phyloP scores from a whole-genome alignment of 2,329 filamentous ascomycete species.

The Claviceps sp. region DNA sequence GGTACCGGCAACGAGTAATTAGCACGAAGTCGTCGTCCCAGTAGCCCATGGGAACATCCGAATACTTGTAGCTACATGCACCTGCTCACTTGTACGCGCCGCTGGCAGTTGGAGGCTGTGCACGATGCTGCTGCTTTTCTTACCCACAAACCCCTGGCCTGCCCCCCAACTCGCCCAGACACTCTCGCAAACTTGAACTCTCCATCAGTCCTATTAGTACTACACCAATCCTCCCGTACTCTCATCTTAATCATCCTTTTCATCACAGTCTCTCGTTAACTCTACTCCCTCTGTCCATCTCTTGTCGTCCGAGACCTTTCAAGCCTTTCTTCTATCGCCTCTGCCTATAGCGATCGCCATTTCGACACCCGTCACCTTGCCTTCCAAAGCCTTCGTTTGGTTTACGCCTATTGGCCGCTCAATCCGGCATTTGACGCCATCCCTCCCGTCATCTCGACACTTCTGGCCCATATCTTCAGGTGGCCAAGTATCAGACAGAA shows the following conservation, averaged over 20 bases:
- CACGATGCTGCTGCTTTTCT: neutral
- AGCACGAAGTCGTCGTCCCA: too few species aligned
- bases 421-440: neutral
- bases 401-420: too few species aligned
- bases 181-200: neutral
- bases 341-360: neutral
- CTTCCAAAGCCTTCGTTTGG: neutral
- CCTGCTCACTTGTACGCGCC: neutral
- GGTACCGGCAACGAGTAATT: too few species aligned
- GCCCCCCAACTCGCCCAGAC: neutral
- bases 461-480: neutral
- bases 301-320: neutral
- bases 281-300: neutral
- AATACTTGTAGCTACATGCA: neutral
- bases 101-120: neutral
- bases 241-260: neutral
- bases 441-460: neutral
- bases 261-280: conserved; percentile 5
- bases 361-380: too few species aligned
- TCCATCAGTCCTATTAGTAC: neutral
- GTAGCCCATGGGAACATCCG: neutral
- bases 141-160: neutral
- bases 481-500: neutral
- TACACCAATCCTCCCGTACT: neutral
- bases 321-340: neutral